These are phyloP conservation scores for Ophiosphaerella herpotricha DNA, from an alignment of 2,329 filamentous ascomycete genomes.

Conservation along the genomic window DNA sequence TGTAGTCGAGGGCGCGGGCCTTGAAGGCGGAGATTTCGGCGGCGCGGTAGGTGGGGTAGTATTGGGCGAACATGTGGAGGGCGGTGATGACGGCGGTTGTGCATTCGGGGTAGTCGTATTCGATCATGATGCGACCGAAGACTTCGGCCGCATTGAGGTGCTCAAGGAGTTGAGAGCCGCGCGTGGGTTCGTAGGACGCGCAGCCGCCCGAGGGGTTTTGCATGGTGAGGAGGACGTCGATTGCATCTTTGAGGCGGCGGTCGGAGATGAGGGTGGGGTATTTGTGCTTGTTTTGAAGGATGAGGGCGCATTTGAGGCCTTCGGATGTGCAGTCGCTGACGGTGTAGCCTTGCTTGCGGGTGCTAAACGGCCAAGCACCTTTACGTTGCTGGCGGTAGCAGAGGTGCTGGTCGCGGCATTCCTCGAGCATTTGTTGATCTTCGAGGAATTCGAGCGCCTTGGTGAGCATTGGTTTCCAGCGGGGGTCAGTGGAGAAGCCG, in stretches of 20 bases:
- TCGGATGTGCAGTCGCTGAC: slow-evolving; percentile 96
- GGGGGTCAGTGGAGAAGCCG: slow-evolving; percentile 74
- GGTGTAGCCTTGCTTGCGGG: slow-evolving; percentile 86
- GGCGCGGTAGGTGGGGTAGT: slow-evolving; percentile 79
- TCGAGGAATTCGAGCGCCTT: slow-evolving; percentile 87
- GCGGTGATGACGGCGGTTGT: slow-evolving; percentile 93
- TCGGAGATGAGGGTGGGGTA: slow-evolving; percentile 77
- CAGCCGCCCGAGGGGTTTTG: slow-evolving; percentile 87
- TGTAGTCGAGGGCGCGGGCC: slow-evolving; percentile 75
- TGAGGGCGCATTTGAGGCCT: slow-evolving; percentile 81
- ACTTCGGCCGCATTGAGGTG: slow-evolving; percentile 94
- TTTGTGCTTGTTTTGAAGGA: slow-evolving; percentile 74
- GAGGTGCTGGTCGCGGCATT: slow-evolving; percentile 74
- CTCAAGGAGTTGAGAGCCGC: slow-evolving; percentile 79
- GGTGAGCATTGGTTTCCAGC: slow-evolving; percentile 80
- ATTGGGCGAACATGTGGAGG: slow-evolving; percentile 76
- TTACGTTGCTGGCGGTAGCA: slow-evolving; percentile 91
- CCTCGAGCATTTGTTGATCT: slow-evolving; percentile 85
- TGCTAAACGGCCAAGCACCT: slow-evolving; percentile 96
- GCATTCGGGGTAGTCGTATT: slow-evolving; percentile 98
- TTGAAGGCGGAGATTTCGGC: slow-evolving; percentile 77
- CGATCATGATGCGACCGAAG: slow-evolving; percentile 96
- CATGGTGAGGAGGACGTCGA: slow-evolving; percentile 89
- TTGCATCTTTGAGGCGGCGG: slow-evolving; percentile 79
- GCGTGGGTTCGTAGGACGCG: slow-evolving; percentile 84